Evolutionary conservation across 78 protist species (phyloP).

Genomic region (Monosiga brevicollis): DNA sequence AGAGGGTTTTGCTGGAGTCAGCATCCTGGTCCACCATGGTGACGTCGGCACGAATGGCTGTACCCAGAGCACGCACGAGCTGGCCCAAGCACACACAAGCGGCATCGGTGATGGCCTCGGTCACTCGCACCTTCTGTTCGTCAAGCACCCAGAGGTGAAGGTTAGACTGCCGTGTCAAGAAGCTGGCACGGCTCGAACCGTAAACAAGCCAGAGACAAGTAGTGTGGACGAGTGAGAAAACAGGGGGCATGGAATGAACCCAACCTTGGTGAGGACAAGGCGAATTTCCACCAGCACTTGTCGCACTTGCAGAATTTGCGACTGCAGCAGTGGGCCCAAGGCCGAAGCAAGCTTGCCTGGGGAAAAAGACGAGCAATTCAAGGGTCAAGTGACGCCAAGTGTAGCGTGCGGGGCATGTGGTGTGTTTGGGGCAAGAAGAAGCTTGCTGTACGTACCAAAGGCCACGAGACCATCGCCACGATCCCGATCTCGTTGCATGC

Average conservation of each 20-base stretch:
- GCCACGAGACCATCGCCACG: no score
- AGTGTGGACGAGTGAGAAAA: no score
- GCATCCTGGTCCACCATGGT: neutral
- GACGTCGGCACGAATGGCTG: neutral
- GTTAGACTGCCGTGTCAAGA: neutral
- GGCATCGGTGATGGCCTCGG: neutral
- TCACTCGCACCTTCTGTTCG: neutral
- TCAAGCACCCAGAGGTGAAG: neutral
- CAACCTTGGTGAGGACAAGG: neutral
- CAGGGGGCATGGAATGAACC: neutral
- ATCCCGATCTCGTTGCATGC: neutral
- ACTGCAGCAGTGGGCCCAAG: no score
- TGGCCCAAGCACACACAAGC: constrained; percentile 18
- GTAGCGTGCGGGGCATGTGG: no score
- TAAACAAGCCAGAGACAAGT: no score
- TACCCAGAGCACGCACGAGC: constrained; percentile 19
- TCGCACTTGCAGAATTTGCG: no score
- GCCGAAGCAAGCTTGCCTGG: no score
- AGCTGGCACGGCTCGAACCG: neutral
- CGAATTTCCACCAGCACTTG: no score
- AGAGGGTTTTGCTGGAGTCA: constrained; percentile 19
- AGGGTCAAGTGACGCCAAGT: no score
- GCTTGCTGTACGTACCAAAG: neutral
- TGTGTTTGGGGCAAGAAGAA: neutral
- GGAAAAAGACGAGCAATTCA: no score